phyloP scores from a whole-genome alignment of 2,329 filamentous ascomycete genomes.

The Ophiocordyceps robertsii region DNA sequence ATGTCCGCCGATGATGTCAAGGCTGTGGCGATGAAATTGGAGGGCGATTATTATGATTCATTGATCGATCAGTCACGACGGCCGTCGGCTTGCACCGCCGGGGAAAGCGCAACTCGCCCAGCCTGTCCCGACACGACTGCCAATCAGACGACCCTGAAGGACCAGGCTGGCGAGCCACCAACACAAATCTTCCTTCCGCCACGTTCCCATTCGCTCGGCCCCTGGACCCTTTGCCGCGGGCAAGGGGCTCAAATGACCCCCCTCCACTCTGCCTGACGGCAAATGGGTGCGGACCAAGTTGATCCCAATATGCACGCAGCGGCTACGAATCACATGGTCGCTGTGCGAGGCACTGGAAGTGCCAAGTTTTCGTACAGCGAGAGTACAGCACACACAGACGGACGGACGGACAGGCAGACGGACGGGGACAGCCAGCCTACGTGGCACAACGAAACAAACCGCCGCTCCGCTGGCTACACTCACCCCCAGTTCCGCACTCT shows the following conservation, averaged over 20 bases:
- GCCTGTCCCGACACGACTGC: background rate
- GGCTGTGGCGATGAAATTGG: no score
- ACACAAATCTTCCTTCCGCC: background rate
- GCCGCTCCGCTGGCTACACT: background rate
- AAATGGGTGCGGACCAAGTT: background rate
- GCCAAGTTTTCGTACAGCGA: background rate
- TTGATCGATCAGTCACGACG: no score
- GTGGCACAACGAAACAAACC: background rate
- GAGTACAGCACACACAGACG: no score
- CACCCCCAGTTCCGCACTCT: background rate
- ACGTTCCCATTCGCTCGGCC: constrained; percentile 1
- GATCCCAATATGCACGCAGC: constrained; percentile 3
- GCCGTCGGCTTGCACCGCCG: no score
- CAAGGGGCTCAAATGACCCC: background rate
- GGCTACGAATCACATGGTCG: constrained; percentile 1
- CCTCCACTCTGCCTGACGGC: background rate
- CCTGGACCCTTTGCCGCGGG: background rate
- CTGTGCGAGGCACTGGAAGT: background rate
- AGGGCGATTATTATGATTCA: no score
- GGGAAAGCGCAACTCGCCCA: no score
- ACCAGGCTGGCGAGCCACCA: background rate
- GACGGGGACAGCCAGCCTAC: background rate
- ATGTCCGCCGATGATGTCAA: no score
- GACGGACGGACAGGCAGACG: no score
- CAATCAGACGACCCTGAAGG: background rate